Conservation (phyloP, 805 yeast genomes). For the Sungouiella thailandica region DNA sequence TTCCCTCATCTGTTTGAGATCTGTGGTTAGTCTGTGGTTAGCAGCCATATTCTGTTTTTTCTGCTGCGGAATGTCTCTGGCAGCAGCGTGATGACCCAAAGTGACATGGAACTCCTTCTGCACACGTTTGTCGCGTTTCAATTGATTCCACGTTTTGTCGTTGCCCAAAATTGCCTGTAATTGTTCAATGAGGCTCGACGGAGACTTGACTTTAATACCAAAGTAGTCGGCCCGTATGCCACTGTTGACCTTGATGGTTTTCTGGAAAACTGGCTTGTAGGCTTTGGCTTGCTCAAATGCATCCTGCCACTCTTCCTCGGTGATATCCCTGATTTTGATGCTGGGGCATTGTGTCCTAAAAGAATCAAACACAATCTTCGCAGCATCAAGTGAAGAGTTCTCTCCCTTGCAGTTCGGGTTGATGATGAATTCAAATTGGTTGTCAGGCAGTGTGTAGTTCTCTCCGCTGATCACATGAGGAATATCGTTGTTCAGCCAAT, state of each 20-base stretch:
- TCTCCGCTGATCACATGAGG: conserved; percentile 8
- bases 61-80: too few species aligned
- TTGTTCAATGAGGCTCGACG: neutral
- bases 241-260: conserved; percentile 21
- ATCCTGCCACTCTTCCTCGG: conserved; percentile 32
- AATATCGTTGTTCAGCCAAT: neutral
- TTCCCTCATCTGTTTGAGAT: conserved; percentile 7
- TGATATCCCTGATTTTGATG: conserved; percentile 4
- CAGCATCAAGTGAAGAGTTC: conserved; percentile 34
- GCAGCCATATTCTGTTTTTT: too few species aligned
- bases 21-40: neutral
- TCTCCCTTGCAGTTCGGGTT: conserved; percentile 37
- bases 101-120: conserved; percentile 66
- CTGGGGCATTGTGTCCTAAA: too few species aligned
- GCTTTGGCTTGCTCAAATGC: conserved; percentile 52
- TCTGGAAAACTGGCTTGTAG: conserved; percentile 48
- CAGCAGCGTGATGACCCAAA: conserved; percentile 57
- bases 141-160: conserved; percentile 15
- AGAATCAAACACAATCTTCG: conserved; percentile 32
- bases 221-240: conserved; percentile 9
- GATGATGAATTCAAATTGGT: conserved; percentile 61
- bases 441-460: conserved; percentile 52
- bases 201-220: conserved; percentile 4
- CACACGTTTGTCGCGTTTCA: conserved; percentile 32
- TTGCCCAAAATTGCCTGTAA: neutral